These are phyloP conservation scores for Lichtheimia corymbifera DNA, from an alignment of 371 early-diverging fungal genomes.

Conservation along the genomic window DNA sequence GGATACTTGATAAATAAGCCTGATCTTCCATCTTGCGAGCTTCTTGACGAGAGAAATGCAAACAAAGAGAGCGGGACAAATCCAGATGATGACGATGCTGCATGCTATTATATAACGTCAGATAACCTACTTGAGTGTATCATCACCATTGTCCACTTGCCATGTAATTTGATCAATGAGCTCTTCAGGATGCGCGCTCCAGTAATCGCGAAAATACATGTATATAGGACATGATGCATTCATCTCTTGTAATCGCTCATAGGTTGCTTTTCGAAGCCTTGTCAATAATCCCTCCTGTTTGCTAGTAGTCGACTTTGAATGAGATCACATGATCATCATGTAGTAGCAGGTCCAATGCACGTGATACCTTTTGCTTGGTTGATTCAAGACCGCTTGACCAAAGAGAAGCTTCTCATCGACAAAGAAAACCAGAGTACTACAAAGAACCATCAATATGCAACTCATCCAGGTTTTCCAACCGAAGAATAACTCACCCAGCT, in stretches of 20 bases:
- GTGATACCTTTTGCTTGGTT: background rate
- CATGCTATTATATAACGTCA: slow-evolving; percentile 5
- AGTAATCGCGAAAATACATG: slow-evolving; percentile 11
- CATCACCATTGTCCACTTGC: background rate
- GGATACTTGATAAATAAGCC: slow-evolving; percentile 6
- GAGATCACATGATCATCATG: background rate
- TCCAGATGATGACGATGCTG: slow-evolving; percentile 21
- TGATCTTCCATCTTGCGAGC: background rate
- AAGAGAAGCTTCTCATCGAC: slow-evolving; percentile 15
- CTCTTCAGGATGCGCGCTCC: background rate
- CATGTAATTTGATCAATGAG: slow-evolving; percentile 9
- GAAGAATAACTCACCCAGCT: slow-evolving; percentile 1
- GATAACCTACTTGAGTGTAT: background rate
- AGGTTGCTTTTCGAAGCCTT: background rate
- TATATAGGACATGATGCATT: slow-evolving; percentile 12
- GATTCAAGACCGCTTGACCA: background rate
- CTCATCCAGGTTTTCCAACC: background rate
- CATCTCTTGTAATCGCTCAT: slow-evolving; percentile 1
- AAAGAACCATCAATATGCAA: background rate
- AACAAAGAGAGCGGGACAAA: slow-evolving; percentile 6
- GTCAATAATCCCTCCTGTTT: slow-evolving; percentile 6
- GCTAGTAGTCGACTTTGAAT: background rate
- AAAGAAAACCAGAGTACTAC: slow-evolving; percentile 14
- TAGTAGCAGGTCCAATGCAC: background rate
- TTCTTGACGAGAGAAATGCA: slow-evolving; percentile 4